These are phyloP conservation scores for Lactarius tabidus DNA, from an alignment of 768 basidiomycete genomes.

Conservation along the genomic window DNA sequence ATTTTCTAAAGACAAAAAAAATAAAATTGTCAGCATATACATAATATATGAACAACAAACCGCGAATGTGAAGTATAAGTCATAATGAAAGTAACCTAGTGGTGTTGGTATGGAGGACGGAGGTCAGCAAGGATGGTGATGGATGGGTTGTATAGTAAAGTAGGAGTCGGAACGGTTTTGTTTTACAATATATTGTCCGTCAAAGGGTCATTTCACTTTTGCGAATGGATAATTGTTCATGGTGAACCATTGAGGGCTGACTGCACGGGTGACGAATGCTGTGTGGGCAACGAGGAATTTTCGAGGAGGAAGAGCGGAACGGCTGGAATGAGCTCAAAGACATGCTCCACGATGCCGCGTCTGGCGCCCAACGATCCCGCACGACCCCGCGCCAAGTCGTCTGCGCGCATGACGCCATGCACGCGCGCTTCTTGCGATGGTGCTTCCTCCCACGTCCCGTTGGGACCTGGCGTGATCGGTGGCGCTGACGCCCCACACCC, in stretches of 20 bases:
- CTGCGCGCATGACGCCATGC: constrained; percentile 70
- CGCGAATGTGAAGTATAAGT: too few relatives aligned
- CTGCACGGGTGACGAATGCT: constrained; percentile 31
- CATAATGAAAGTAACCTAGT: background rate
- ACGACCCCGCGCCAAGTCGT: constrained; percentile 33
- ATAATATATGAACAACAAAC: too few relatives aligned
- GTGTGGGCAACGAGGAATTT: constrained; percentile 38
- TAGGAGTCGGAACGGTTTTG: too few relatives aligned
- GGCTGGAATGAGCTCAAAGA: constrained; percentile 76
- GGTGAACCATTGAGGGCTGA: constrained; percentile 36
- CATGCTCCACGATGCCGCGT: constrained; percentile 66
- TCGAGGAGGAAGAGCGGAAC: constrained; percentile 63
- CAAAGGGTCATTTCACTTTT: background rate
- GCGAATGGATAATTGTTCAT: background rate
- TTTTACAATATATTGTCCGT: background rate
- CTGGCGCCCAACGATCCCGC: too few relatives aligned
- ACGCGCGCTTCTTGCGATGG: too few relatives aligned
- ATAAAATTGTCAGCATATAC: too few relatives aligned
- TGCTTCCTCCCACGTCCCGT: constrained; percentile 44
- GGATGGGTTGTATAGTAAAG: background rate
- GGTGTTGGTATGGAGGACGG: too few relatives aligned
- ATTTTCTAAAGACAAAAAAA: too few relatives aligned
- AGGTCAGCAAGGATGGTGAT: background rate
- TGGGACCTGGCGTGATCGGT: constrained; percentile 39
- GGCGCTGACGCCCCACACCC: constrained; percentile 51